These are phyloP conservation scores for Apostasia ramifera DNA, from an alignment of 106 monocot species.

Conservation along the genomic window DNA sequence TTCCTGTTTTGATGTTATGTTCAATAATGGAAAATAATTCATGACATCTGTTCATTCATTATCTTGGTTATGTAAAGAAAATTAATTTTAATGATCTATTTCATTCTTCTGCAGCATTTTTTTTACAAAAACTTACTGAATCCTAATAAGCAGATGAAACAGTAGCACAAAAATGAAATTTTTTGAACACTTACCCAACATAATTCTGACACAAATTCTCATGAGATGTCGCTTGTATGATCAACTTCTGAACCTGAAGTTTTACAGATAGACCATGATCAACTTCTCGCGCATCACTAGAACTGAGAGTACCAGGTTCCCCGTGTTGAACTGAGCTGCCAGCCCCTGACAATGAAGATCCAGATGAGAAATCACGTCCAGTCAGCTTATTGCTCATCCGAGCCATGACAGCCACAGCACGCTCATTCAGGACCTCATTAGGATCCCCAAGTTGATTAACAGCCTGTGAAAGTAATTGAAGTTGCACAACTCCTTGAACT, in stretches of 20 bases:
- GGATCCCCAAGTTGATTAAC: conserved; percentile 95
- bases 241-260: conserved; percentile 75
- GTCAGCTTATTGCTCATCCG: conserved; percentile 94
- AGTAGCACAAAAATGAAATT: neutral
- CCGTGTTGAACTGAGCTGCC: conserved; percentile 28
- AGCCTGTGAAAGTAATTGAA: conserved; percentile 33
- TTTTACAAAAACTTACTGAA: neutral
- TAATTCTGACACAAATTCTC: conserved; percentile 95
- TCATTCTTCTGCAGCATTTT: neutral
- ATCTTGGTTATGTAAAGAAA: neutral
- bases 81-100: neutral
- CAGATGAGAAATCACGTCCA: conserved; percentile 70
- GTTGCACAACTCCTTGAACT: neutral
- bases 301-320: conserved; percentile 26
- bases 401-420: conserved; percentile 82
- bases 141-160: neutral
- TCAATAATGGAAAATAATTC: neutral
- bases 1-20: too few species aligned
- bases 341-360: conserved; percentile 34
- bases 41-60: neutral
- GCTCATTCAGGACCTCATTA: conserved; percentile 87
- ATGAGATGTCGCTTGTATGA: conserved; percentile 73
- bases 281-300: conserved; percentile 55
- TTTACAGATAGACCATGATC: conserved; percentile 78
- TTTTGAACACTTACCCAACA: conserved; percentile 58